phyloP scores from a whole-genome alignment of 2,329 filamentous ascomycete genomes.

The Penicillium occitanis region DNA sequence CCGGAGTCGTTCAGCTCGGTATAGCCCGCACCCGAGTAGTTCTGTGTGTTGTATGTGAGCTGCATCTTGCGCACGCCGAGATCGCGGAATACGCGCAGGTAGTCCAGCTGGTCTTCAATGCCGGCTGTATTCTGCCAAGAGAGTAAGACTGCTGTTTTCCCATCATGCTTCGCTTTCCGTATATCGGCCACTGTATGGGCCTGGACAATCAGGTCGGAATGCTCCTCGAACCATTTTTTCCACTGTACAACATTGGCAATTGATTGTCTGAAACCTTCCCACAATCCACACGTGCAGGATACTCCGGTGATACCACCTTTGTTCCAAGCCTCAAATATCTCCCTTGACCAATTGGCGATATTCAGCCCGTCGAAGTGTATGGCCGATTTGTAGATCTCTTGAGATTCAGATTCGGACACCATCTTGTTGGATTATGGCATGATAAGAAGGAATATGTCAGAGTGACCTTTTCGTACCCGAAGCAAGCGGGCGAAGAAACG shows the following conservation, averaged over 20 bases:
- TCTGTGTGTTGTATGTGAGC: conserved; percentile 47
- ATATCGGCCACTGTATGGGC: conserved; percentile 41
- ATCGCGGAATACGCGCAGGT: conserved; percentile 43
- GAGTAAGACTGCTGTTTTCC: conserved; percentile 41
- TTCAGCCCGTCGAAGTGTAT: conserved; percentile 47
- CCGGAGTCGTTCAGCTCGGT: conserved; percentile 35
- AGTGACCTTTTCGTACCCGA: neutral
- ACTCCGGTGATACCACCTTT: conserved; percentile 44
- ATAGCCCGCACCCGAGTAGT: conserved; percentile 45
- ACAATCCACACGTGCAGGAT: conserved; percentile 43
- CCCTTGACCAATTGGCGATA: conserved; percentile 42
- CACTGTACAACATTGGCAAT: conserved; percentile 45
- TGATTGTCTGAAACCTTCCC: conserved; percentile 41
- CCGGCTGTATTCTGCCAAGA: conserved; percentile 47
- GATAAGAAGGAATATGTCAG: neutral
- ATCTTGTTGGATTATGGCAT: conserved; percentile 26
- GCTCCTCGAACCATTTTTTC: conserved; percentile 47
- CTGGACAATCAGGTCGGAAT: conserved; percentile 42
- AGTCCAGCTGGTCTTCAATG: conserved; percentile 43
- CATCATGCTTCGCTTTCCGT: conserved; percentile 37
- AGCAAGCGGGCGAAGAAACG: neutral
- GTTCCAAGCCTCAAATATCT: conserved; percentile 44
- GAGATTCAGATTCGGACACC: conserved; percentile 39
- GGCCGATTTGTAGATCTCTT: conserved; percentile 37
- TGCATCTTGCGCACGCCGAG: conserved; percentile 47